Conservation (phyloP, 1,284 basidiomycete species). For the Cryptococcus depauperatus region DNA sequence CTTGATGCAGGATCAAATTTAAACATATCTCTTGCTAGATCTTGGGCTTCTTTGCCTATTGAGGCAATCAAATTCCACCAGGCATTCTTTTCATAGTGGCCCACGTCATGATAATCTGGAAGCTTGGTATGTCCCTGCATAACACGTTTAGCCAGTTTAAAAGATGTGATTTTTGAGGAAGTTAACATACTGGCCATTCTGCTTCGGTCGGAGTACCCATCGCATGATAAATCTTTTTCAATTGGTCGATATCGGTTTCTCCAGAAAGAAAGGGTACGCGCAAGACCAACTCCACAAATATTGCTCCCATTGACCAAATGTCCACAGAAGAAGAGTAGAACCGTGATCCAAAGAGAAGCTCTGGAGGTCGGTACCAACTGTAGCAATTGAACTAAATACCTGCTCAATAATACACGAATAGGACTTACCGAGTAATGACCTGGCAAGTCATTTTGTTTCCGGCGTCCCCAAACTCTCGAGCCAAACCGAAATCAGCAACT, state of each 20-base stretch:
- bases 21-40: slow-evolving; percentile 70
- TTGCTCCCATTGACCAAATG: slow-evolving; percentile 98
- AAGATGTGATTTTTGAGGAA: neutral
- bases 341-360: slow-evolving; percentile 89
- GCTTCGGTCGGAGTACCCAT: slow-evolving; percentile 91
- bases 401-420: neutral
- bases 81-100: slow-evolving; percentile 64
- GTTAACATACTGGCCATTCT: slow-evolving; percentile 77
- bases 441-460: slow-evolving; percentile 95
- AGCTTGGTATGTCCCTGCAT: slow-evolving; percentile 73
- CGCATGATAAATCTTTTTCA: slow-evolving; percentile 89
- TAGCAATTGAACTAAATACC: neutral
- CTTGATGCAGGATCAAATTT: slow-evolving; percentile 79
- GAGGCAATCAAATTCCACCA: slow-evolving; percentile 73
- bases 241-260: slow-evolving; percentile 90
- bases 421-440: slow-evolving; percentile 79
- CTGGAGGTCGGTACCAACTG: slow-evolving; percentile 97
- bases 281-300: slow-evolving; percentile 84
- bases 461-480: slow-evolving; percentile 73
- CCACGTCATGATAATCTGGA: slow-evolving; percentile 78
- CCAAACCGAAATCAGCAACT: slow-evolving; percentile 98
- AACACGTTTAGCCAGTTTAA: slow-evolving; percentile 1
- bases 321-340: slow-evolving; percentile 98
- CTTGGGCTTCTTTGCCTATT: slow-evolving; percentile 76
- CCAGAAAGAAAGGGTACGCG: slow-evolving; percentile 87